Evolutionary conservation across 2,329 filamentous ascomycete species (phyloP).

Genomic region (Colletotrichum sp.): DNA sequence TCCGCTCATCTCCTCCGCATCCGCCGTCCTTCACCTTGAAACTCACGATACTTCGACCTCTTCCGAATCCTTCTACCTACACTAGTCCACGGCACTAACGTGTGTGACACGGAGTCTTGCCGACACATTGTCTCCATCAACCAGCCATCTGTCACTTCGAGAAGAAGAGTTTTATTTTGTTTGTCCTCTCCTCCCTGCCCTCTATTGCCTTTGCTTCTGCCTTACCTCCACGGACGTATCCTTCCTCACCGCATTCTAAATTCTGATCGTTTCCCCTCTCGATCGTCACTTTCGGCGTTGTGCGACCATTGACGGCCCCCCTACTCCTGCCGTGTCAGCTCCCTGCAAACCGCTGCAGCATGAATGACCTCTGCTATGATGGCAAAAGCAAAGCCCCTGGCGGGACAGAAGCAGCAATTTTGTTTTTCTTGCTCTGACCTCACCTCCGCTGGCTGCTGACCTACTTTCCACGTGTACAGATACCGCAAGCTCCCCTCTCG

Average conservation of each 20-base stretch:
- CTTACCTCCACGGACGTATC: neutral
- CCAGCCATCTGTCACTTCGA: neutral
- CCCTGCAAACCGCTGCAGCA: neutral
- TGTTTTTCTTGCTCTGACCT: neutral
- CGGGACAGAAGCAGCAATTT: neutral
- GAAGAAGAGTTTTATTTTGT: neutral
- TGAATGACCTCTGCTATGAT: neutral
- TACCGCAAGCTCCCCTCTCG: neutral
- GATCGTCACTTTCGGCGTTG: neutral
- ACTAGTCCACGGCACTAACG: neutral
- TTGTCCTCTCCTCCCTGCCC: neutral
- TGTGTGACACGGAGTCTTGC: slow-evolving; percentile 3
- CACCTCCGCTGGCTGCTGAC: neutral
- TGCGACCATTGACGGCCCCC: neutral
- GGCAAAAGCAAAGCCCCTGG: neutral
- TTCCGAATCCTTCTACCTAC: neutral
- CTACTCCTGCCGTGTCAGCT: neutral
- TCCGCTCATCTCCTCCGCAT: neutral
- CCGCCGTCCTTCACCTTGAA: neutral
- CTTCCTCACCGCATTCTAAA: neutral
- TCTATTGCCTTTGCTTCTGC: neutral
- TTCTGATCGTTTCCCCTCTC: neutral
- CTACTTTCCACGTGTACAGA: slow-evolving; percentile 8
- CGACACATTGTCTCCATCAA: neutral
- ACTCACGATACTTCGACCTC: neutral